A percentile compares a stretch with the other conserved stretches of the same genome.
phyloP scores from a whole-genome alignment of 331 rosid species.

The Malus hybrid region DNA sequence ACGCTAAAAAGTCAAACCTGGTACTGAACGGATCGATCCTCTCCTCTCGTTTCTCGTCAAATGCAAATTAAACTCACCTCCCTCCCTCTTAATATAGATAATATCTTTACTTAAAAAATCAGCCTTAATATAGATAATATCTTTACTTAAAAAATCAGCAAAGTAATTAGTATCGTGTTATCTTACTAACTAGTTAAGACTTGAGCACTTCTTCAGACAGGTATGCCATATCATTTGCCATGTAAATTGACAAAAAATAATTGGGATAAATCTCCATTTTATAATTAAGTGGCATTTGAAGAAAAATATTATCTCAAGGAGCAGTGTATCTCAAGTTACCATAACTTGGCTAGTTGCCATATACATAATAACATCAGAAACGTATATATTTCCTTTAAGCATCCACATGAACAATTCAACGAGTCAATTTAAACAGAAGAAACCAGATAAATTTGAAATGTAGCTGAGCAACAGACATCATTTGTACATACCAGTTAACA shows the following conservation, averaged over 20 bases:
- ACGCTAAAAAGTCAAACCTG: no score
- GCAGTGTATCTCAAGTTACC: not conserved
- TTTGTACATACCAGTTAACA: slow-evolving; percentile 26
- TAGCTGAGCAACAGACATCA: slow-evolving; percentile 8
- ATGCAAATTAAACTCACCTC: no score
- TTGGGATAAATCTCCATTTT: not conserved
- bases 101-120: no score
- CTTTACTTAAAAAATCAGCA: no score
- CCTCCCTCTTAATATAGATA: no score
- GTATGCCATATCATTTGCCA: not conserved
- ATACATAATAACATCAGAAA: not conserved
- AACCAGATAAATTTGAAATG: not conserved
- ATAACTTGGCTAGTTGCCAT: not conserved
- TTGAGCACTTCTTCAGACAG: not conserved
- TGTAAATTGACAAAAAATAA: not conserved
- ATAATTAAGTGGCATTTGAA: not conserved
- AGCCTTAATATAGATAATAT: no score
- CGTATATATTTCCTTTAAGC: not conserved
- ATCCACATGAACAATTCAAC: slow-evolving; percentile 6
- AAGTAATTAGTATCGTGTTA: no score
- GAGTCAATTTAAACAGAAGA: slow-evolving; percentile 8
- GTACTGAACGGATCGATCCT: no score
- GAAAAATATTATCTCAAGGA: not conserved
- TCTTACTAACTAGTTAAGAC: not conserved
- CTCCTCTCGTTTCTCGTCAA: no score